phyloP scores from a whole-genome alignment of 352 stramenopile genomes.

The Phytopythium boreale region DNA sequence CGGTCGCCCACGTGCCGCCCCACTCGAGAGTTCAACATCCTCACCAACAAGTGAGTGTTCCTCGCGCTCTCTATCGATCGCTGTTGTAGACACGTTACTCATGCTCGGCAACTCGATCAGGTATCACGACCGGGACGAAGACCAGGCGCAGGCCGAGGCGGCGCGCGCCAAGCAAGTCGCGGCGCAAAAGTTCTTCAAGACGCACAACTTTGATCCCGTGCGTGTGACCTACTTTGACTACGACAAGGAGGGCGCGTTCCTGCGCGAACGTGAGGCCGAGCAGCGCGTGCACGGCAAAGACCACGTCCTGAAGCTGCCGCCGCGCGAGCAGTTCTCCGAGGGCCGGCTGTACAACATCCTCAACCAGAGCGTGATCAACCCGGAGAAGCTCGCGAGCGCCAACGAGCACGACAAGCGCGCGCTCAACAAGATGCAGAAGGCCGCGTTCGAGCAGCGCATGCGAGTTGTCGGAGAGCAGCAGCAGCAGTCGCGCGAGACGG shows the following conservation, averaged over 20 bases:
- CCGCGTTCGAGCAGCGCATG: constrained; percentile 52
- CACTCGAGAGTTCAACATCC: constrained; percentile 65
- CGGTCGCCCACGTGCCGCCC: constrained; percentile 28
- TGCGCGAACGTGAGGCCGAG: constrained; percentile 28
- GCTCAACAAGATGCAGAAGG: constrained; percentile 66
- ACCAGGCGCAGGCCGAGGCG: constrained; percentile 29
- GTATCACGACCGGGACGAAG: constrained; percentile 55
- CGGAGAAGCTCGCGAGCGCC: constrained; percentile 31
- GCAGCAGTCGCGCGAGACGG: constrained; percentile 32
- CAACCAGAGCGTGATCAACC: constrained; percentile 61
- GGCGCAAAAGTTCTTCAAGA: constrained; percentile 65
- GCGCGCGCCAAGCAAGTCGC: constrained; percentile 42
- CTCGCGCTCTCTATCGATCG: not conserved
- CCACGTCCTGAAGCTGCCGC: constrained; percentile 42
- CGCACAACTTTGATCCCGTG: constrained; percentile 61
- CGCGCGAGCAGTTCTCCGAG: constrained; percentile 61
- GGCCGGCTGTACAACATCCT: constrained; percentile 79
- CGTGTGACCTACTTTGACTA: constrained; percentile 55
- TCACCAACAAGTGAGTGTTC: constrained; percentile 62
- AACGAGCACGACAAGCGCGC: constrained; percentile 39
- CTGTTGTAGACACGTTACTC: constrained; percentile 3
- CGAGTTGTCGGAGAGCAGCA: constrained; percentile 28
- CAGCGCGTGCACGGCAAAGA: constrained; percentile 55
- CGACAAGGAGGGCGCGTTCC: constrained; percentile 50
- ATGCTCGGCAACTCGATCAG: constrained; percentile 11